Conservation (phyloP, 2,329 filamentous ascomycete species). For the Fragosphaeria purpurea region DNA sequence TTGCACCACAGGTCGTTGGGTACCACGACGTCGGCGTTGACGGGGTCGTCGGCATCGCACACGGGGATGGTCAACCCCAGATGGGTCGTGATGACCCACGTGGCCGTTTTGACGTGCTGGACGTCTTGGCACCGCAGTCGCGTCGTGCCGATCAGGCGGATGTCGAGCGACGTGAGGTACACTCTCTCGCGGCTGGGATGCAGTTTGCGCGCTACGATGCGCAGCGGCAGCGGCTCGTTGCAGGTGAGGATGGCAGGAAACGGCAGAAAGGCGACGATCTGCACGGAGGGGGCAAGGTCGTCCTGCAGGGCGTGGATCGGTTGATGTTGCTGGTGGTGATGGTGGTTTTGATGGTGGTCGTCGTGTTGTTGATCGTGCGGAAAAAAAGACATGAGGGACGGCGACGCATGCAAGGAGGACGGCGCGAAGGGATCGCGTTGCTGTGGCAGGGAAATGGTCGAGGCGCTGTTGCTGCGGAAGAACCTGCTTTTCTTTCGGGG, state of each 20-base stretch:
- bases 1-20: conserved; percentile 64
- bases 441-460: conserved; percentile 30
- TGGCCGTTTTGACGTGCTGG: conserved; percentile 55
- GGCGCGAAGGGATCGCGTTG: background rate
- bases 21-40: conserved; percentile 58
- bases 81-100: conserved; percentile 65
- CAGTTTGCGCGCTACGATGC: conserved; percentile 69
- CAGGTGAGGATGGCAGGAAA: conserved; percentile 83
- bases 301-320: conserved; percentile 24
- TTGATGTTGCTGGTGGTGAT: conserved; percentile 1
- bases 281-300: conserved; percentile 56
- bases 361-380: too few species aligned
- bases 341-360: too few species aligned
- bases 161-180: conserved; percentile 67
- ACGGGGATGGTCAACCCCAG: conserved; percentile 64
- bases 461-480: conserved; percentile 20
- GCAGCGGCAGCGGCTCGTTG: conserved; percentile 73
- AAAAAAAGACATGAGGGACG: too few species aligned
- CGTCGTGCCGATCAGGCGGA: conserved; percentile 73
- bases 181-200: conserved; percentile 59
- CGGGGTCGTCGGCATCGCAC: conserved; percentile 45
- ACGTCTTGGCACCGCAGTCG: conserved; percentile 70
- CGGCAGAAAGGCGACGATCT: conserved; percentile 67
- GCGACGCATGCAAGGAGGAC: too few species aligned
- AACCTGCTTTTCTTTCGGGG: conserved; percentile 40